These are phyloP conservation scores for Cicer judaicum DNA, from an alignment of 306 rosid genomes.

Conservation along the genomic window DNA sequence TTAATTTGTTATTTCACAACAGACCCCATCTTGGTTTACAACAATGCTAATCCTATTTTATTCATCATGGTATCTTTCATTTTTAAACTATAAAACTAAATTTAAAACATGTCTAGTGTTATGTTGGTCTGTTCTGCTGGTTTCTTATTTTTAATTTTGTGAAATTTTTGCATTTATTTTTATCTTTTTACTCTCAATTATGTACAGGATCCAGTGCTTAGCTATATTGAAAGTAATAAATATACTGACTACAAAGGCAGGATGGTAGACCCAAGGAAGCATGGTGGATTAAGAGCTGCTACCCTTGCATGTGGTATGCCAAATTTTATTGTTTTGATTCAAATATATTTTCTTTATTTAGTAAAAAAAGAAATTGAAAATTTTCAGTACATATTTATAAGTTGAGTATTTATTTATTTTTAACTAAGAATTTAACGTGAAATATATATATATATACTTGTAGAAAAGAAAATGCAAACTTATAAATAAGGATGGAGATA, in stretches of 20 bases:
- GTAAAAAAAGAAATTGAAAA: no score
- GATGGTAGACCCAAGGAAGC: constrained; percentile 35
- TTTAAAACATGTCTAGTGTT: neutral
- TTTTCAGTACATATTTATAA: no score
- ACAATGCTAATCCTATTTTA: neutral
- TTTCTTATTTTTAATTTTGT: neutral
- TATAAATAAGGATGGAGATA: no score
- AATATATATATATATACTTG: no score
- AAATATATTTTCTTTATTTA: neutral
- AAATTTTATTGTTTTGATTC: neutral
- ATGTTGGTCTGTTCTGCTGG: neutral
- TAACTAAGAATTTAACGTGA: no score
- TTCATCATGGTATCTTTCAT: constrained; percentile 1
- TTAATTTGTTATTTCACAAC: no score
- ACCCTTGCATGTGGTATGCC: constrained; percentile 45
- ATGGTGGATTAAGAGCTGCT: constrained; percentile 50
- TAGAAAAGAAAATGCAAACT: no score
- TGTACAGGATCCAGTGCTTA: constrained; percentile 17
- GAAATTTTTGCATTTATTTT: neutral
- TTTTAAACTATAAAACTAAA: no score
- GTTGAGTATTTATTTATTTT: no score
- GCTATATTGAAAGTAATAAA: neutral
- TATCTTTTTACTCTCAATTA: neutral
- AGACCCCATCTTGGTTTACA: neutral
- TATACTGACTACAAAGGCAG: constrained; percentile 48